Evolutionary conservation across 139 green algal species (phyloP), one percentile per base, ranked within the genome.

Genomic region (Picochlorum sp.): DNA sequence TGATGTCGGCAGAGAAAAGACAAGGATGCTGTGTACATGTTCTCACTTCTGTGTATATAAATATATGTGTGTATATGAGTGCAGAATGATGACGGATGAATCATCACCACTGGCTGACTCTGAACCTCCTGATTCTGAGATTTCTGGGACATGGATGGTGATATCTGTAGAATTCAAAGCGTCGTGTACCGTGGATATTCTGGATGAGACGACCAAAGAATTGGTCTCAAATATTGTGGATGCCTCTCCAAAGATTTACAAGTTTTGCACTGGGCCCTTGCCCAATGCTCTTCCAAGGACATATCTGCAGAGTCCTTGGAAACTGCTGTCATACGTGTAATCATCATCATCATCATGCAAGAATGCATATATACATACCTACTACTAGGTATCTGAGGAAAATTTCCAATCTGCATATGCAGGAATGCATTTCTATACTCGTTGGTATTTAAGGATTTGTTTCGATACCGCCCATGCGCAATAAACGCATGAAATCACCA

Each of bases 261-360:
- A 16, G 23, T 75, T 75, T 65, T 49, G 49, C 14, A 65, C 34
- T 3, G 68, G 68, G 15, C 68, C 68, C 23, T 61, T 75, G 50
- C 68, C 68, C 16, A 23, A 9, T 1, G 31, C 16, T 4, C 13
- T 65, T n/a, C 58, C 41, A 57, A 6, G 14, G 18, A 57, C 13
- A 59, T 28, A 55, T 20, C 13, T 65, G 20, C 18, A 65, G 44
- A 65, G 20, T 56, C 13, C 21, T 3, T 59, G 51, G 47, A 55
- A 20, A 21, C 2, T 55, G 47, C 47, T 55, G 0, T 20, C 34
- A 41, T 41, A 41, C 34, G 8, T 41, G 34, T 41, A 41, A 41
- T 41, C 34, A 41, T 41, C 34, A 30, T 30, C 28, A 30, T 30
- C 28, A 30, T 30, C 28, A 28, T 3, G 3, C 21, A 23, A 4